A percentile compares a stretch with the other conserved stretches of the same genome.
phyloP scores from a whole-genome alignment of 139 green algal species.

The Spirogloea muscicola region DNA sequence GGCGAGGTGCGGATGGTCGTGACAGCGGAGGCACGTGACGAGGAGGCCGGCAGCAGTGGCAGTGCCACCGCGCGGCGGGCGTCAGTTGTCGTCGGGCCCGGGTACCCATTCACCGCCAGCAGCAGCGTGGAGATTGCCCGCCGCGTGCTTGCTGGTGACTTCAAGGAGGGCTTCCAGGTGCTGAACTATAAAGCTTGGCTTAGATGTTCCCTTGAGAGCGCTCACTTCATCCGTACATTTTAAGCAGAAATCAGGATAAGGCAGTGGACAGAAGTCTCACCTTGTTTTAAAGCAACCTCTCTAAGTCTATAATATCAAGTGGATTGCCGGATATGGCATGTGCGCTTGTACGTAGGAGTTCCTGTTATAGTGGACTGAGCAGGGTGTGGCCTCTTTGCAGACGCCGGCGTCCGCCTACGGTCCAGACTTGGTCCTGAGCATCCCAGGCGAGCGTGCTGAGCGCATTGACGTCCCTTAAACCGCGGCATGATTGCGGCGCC shows the following conservation, averaged over 20 bases:
- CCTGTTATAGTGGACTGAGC: too few species aligned
- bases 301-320: too few species aligned
- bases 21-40: conserved; percentile 18
- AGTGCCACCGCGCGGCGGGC: conserved; percentile 8
- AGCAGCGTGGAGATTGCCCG: conserved; percentile 3
- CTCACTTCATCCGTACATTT: too few species aligned
- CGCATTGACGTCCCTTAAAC: neutral
- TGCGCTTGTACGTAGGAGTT: too few species aligned
- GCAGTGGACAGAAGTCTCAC: too few species aligned
- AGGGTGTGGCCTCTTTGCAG: too few species aligned
- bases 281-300: too few species aligned
- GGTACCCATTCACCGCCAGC: conserved; percentile 26
- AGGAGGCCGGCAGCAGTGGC: neutral
- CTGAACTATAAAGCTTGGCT: too few species aligned
- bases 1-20: neutral
- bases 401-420: neutral
- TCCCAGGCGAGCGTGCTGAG: neutral
- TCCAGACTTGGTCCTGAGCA: neutral
- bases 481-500: neutral
- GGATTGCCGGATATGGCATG: too few species aligned
- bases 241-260: too few species aligned
- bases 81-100: neutral
- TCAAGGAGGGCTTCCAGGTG: conserved; percentile 19
- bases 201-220: too few species aligned
- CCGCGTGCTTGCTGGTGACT: conserved; percentile 7